A percentile compares a stretch with the other conserved stretches of the same genome.
Evolutionary conservation across 345 rosid species (phyloP).

Genomic region (Mangifera indica): DNA sequence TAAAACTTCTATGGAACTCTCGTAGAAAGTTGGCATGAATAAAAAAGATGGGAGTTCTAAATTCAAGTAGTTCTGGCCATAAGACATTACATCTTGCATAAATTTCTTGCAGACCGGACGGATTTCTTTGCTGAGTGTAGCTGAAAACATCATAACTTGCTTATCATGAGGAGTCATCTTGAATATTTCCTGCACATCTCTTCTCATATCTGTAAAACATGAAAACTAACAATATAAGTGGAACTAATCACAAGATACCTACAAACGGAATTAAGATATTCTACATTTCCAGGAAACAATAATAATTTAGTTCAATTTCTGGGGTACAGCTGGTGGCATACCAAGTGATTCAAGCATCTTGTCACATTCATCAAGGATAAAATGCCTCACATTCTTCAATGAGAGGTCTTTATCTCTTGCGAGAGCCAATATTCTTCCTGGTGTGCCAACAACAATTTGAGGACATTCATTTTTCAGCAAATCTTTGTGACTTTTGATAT

Average conservation of each 20-base stretch:
- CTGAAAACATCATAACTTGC: constrained; percentile 99
- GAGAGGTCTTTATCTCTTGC: constrained; percentile 93
- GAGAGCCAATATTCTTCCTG: constrained; percentile 88
- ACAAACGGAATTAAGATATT: not conserved
- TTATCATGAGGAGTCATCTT: constrained; percentile 99
- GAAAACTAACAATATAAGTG: not conserved
- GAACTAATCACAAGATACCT: not conserved
- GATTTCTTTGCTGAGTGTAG: constrained; percentile 98
- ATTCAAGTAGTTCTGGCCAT: constrained; percentile 58
- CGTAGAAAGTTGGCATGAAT: constrained; percentile 43
- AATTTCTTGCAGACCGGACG: constrained; percentile 99
- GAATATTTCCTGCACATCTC: constrained; percentile 98
- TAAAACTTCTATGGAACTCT: constrained; percentile 24
- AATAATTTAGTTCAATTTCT: too few relatives aligned
- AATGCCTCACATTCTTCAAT: constrained; percentile 98
- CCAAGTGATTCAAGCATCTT: constrained; percentile 99
- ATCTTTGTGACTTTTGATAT: constrained; percentile 85
- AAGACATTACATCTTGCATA: constrained; percentile 99
- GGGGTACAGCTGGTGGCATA: constrained; percentile 17
- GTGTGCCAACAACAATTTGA: constrained; percentile 97
- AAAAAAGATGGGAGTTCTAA: constrained; percentile 45
- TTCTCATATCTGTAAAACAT: constrained; percentile 74
- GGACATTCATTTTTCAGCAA: constrained; percentile 97
- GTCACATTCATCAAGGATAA: constrained; percentile 98
- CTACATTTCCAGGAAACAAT: not conserved